Percentiles rank a stretch among this genome's conserved stretches.
Evolutionary conservation across 805 yeast genomes (phyloP).

Genomic region (Priceomyces castillae): DNA sequence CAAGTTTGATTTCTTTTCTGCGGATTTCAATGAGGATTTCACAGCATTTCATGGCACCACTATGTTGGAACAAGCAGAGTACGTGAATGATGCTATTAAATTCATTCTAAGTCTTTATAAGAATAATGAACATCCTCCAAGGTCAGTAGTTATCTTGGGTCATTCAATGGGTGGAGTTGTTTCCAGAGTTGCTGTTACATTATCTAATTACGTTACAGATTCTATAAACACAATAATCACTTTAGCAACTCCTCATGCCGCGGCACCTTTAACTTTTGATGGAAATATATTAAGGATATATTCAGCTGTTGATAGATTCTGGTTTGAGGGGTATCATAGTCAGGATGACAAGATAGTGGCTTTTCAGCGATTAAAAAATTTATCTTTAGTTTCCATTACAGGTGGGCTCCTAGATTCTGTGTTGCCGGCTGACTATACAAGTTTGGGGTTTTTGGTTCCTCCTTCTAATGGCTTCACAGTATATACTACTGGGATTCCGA

Average conservation of each 20-base stretch:
- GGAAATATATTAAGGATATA: conserved; percentile 79
- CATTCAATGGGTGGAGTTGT: conserved; percentile 99
- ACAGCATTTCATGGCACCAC: conserved; percentile 97
- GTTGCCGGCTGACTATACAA: conserved; percentile 87
- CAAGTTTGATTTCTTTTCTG: conserved; percentile 80
- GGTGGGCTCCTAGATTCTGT: conserved; percentile 81
- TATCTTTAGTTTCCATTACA: conserved; percentile 79
- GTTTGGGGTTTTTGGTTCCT: conserved; percentile 70
- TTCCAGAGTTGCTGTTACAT: conserved; percentile 75
- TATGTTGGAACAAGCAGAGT: conserved; percentile 89
- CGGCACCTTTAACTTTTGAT: conserved; percentile 91
- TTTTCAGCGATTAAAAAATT: conserved; percentile 46
- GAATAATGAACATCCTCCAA: conserved; percentile 44
- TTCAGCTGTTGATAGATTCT: conserved; percentile 69
- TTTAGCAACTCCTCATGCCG: conserved; percentile 86
- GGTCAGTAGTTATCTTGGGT: conserved; percentile 75
- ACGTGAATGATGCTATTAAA: conserved; percentile 78
- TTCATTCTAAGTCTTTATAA: conserved; percentile 71
- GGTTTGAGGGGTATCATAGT: conserved; percentile 61
- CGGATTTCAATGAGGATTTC: conserved; percentile 93
- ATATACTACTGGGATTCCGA: conserved; percentile 81
- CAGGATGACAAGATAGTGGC: conserved; percentile 32
- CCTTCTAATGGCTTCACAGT: conserved; percentile 75
- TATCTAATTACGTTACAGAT: conserved; percentile 67
- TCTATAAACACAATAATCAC: conserved; percentile 85